Percentiles rank a stretch among this genome's conserved stretches.
phyloP scores from a whole-genome alignment of 345 rosid genomes.

The Populus euphratica region DNA sequence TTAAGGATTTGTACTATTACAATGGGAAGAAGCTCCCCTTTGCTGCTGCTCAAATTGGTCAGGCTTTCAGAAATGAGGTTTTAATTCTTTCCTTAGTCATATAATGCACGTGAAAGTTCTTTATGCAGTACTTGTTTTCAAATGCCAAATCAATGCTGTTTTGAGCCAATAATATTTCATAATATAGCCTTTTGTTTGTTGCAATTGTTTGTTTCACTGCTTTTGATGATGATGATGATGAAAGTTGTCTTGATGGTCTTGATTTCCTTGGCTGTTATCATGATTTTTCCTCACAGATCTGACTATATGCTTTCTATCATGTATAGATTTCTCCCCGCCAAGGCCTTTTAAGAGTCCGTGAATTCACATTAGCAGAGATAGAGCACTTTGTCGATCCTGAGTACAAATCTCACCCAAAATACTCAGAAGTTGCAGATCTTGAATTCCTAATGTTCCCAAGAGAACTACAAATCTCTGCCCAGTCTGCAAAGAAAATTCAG shows the following conservation, averaged over 20 bases:
- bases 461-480: constrained; percentile 81
- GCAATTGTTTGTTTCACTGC: not conserved
- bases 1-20: constrained; percentile 81
- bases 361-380: constrained; percentile 91
- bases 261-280: not conserved
- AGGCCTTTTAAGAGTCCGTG: constrained; percentile 93
- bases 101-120: not conserved
- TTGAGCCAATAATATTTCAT: not conserved
- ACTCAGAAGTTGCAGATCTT: constrained; percentile 54
- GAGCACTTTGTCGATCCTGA: constrained; percentile 98
- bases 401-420: constrained; percentile 87
- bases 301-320: not conserved
- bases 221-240: not conserved
- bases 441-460: constrained; percentile 92
- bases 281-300: not conserved
- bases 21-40: constrained; percentile 91
- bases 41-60: constrained; percentile 98
- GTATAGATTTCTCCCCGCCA: constrained; percentile 93
- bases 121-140: not conserved
- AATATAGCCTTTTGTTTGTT: not conserved
- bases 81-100: constrained; percentile 1
- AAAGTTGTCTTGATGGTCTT: not conserved
- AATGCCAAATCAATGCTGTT: not conserved
- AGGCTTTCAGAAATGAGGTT: constrained; percentile 97
- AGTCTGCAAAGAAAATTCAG: constrained; percentile 54